Evolutionary conservation across 2,329 filamentous ascomycete genomes (phyloP).

Genomic region (Talaromyces piceae): DNA sequence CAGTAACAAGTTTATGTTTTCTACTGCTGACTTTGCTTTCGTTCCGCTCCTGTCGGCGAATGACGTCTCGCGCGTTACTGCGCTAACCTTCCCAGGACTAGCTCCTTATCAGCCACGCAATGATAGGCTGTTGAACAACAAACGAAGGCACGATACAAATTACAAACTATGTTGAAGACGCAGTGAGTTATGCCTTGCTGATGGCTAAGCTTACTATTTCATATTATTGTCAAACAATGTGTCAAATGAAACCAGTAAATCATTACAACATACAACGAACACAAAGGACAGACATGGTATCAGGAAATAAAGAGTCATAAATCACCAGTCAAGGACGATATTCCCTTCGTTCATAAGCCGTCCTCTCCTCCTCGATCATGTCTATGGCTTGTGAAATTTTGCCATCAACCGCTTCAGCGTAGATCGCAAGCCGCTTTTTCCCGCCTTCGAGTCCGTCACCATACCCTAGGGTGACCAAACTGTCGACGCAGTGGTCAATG

Average conservation of each 20-base stretch:
- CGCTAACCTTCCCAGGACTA: neutral
- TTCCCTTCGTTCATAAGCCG: slow-evolving; percentile 29
- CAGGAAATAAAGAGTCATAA: neutral
- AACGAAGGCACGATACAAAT: neutral
- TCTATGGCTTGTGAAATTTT: slow-evolving; percentile 40
- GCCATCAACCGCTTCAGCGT: slow-evolving; percentile 38
- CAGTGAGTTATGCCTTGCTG: neutral
- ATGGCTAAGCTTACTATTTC: neutral
- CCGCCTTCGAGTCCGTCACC: slow-evolving; percentile 29
- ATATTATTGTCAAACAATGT: neutral
- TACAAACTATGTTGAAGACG: neutral
- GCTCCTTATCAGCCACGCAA: neutral
- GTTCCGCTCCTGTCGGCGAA: neutral
- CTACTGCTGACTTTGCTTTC: neutral
- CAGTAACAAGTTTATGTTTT: neutral
- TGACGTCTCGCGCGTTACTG: neutral
- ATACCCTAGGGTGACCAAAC: slow-evolving; percentile 36
- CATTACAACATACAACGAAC: neutral
- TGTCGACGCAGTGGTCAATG: slow-evolving; percentile 32
- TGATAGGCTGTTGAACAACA: neutral
- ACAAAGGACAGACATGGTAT: neutral
- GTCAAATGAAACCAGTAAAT: neutral
- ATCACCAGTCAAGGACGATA: slow-evolving; percentile 11
- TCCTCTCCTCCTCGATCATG: slow-evolving; percentile 44
- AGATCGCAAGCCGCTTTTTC: slow-evolving; percentile 33